Base-by-base conservation (phyloP, 2,329 filamentous ascomycete genomes). In the Colletotrichum brevisporum region DNA sequence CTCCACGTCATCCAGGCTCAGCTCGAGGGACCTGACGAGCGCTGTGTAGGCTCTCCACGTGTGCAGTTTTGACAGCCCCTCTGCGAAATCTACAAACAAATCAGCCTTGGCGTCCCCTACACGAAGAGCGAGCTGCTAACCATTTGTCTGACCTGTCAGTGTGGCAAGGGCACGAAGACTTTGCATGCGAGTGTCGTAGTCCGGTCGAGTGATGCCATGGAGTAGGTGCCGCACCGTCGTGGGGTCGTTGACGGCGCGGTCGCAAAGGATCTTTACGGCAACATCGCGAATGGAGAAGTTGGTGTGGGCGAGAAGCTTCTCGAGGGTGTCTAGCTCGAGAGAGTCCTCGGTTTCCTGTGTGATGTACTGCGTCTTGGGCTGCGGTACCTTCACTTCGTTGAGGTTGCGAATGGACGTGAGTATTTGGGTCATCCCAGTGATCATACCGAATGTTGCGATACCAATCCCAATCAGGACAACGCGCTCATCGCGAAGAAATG, bases 341-440 rank as follows among this genome's bases (percentile, higher is more conserved):
- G 91, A 88, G 75, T 94, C 91, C 75, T 94, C 92, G 2, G 91
- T 93, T 26, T 92, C 89, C 77, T 94, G 90, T 15, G 90, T 92
- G 72, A 94, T 92, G 77, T 93, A 92, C 73, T 91, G 88, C 58
- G 91, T 88, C 76, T 91, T 91, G 43, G 89, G 89, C 69, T 90
- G 88, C 45, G 83, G 76, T 43, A 89, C 86, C 69, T 89, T 89
- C 75, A 96, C 88, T 78, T 90, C 86, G 71, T 91, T 91, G 61
- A 90, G 84, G 73, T 89, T 84, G 72, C 90, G 86, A 73, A 91
- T 88, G 63, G 86, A 81, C 66, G 83, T 82, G 52, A 95, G 88
- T 63, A 88, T 83, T 45, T 84, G 78, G 71, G 86, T 84, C 78
- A 93, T 88, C 60, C 85, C 83, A 68, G 84, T 82, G 64, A 91